Conservation (phyloP, 164 flowering plant species). For the Kalanchoe fedtschenkoi region DNA sequence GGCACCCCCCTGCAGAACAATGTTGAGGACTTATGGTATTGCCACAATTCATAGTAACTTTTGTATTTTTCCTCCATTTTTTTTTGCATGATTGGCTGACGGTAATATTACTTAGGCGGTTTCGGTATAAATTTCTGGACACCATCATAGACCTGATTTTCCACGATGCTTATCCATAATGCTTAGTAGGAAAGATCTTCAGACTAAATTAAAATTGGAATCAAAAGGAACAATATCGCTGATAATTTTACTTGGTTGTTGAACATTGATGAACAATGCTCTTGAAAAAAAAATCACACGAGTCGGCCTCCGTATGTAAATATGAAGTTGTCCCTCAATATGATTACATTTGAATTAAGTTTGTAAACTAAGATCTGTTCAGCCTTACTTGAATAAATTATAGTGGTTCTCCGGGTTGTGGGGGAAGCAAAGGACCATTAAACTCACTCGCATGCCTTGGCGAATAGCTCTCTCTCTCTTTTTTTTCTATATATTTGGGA, state of each 20-base stretch:
- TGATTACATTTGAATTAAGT: neutral
- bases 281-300: neutral
- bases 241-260: neutral
- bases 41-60: neutral
- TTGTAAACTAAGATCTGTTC: neutral
- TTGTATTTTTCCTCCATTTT: neutral
- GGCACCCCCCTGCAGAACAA: constrained; percentile 99
- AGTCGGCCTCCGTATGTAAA: neutral
- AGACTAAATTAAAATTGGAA: no score
- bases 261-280: neutral
- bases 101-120: no score
- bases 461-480: no score
- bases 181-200: no score
- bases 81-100: no score
- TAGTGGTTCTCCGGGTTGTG: neutral
- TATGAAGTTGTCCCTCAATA: neutral
- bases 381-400: neutral
- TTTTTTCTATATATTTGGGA: no score
- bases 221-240: no score
- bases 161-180: neutral
- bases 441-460: no score
- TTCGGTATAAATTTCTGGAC: neutral
- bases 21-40: constrained; percentile 95
- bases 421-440: neutral
- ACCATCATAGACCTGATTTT: neutral